Evolutionary conservation across 208 protist species (phyloP).

Genomic region (Trypanosoma caninum): DNA sequence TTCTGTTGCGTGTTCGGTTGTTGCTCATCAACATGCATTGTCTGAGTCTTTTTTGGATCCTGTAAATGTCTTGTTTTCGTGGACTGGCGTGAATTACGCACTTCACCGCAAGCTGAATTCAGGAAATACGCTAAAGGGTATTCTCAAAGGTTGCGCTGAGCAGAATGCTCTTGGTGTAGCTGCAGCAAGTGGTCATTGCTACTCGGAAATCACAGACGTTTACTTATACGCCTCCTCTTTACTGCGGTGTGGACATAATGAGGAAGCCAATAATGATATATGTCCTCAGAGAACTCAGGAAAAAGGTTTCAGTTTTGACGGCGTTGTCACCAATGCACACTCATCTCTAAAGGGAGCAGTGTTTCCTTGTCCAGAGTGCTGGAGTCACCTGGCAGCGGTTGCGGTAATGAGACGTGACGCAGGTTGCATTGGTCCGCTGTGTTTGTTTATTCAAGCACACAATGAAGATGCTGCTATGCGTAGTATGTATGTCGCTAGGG

Average conservation of each 20-base stretch:
- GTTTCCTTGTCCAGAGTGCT: slow-evolving; percentile 80
- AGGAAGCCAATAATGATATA: not conserved
- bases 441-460: slow-evolving; percentile 33
- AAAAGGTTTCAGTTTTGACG: not conserved
- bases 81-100: slow-evolving; percentile 74
- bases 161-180: slow-evolving; percentile 82
- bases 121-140: slow-evolving; percentile 42
- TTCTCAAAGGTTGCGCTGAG: slow-evolving; percentile 86
- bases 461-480: slow-evolving; percentile 8
- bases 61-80: slow-evolving; percentile 5
- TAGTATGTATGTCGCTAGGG: slow-evolving; percentile 6
- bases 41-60: not conserved
- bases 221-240: slow-evolving; percentile 40
- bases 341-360: slow-evolving; percentile 18
- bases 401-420: slow-evolving; percentile 35
- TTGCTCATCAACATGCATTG: not conserved
- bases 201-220: slow-evolving; percentile 40
- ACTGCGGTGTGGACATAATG: not conserved
- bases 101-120: slow-evolving; percentile 61
- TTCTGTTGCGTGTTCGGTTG: slow-evolving; percentile 26
- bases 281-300: not conserved
- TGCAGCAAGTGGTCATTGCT: slow-evolving; percentile 63
- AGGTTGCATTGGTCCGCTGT: slow-evolving; percentile 27
- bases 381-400: slow-evolving; percentile 52
- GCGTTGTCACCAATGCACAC: not conserved